Percentiles rank a stretch among this genome's conserved stretches.
Evolutionary conservation across 2,329 filamentous ascomycete genomes (phyloP).

Genomic region (Macroventuria anomochaeta): DNA sequence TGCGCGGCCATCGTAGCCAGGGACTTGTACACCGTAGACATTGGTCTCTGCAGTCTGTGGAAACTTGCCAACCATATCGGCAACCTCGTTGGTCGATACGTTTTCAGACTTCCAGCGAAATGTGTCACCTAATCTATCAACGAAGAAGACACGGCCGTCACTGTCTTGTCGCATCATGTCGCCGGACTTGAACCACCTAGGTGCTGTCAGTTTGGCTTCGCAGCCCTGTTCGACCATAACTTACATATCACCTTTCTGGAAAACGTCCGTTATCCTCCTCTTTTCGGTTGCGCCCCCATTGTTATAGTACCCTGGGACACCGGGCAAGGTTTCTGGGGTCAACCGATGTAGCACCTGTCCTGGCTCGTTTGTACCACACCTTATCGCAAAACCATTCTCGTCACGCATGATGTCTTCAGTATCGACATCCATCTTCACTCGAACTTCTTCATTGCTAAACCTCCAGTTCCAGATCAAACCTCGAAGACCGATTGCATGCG

Average conservation of each 20-base stretch:
- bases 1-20: slow-evolving; percentile 54
- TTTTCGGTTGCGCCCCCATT: slow-evolving; percentile 43
- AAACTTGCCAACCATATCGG: slow-evolving; percentile 51
- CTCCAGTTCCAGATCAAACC: slow-evolving; percentile 46
- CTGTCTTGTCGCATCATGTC: slow-evolving; percentile 48
- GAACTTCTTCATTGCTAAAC: slow-evolving; percentile 36
- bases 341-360: slow-evolving; percentile 46
- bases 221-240: slow-evolving; percentile 6
- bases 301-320: slow-evolving; percentile 42
- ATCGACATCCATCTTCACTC: slow-evolving; percentile 49
- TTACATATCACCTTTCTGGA: slow-evolving; percentile 49
- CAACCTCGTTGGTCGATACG: slow-evolving; percentile 55
- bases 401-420: slow-evolving; percentile 48
- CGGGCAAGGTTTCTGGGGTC: slow-evolving; percentile 33
- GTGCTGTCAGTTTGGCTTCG: not conserved
- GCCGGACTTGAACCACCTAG: slow-evolving; percentile 48
- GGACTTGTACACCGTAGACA: slow-evolving; percentile 54
- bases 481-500: slow-evolving; percentile 42
- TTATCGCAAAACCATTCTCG: slow-evolving; percentile 43
- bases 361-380: slow-evolving; percentile 41
- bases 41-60: slow-evolving; percentile 53
- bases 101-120: slow-evolving; percentile 55
- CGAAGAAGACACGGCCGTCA: slow-evolving; percentile 47
- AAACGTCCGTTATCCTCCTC: slow-evolving; percentile 44
- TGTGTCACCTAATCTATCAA: slow-evolving; percentile 49